A percentile compares a stretch with the other conserved stretches of the same genome.
Evolutionary conservation across 495 filamentous ascomycete genomes (phyloP).

Genomic region (Choiromyces venosus): DNA sequence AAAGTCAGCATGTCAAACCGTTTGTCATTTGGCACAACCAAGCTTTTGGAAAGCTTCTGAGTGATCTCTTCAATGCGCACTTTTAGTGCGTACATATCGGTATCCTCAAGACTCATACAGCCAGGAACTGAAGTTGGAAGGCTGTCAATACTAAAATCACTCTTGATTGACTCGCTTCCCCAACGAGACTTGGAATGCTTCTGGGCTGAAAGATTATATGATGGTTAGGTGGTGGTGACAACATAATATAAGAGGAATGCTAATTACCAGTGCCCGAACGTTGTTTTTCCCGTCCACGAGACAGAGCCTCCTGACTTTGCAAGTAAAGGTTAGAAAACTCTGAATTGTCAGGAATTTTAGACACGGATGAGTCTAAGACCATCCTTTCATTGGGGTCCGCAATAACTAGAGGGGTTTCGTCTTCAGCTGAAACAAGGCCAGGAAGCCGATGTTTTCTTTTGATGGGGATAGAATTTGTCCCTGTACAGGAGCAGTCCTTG

Average conservation of each 20-base stretch:
- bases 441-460: neutral
- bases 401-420: neutral
- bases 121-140: conserved; percentile 42
- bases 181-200: neutral
- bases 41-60: conserved; percentile 42
- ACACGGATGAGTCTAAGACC: neutral
- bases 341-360: neutral
- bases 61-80: conserved; percentile 44
- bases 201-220: neutral
- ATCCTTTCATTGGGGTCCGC: neutral
- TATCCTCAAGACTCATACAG: conserved; percentile 44
- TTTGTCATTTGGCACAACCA: conserved; percentile 42
- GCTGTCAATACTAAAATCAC: neutral
- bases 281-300: neutral
- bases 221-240: neutral
- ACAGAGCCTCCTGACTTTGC: neutral
- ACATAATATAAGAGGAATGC: neutral
- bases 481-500: neutral
- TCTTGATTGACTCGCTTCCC: neutral
- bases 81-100: conserved; percentile 43
- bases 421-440: neutral
- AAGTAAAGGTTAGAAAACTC: neutral
- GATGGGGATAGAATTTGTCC: neutral
- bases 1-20: conserved; percentile 23
- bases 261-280: neutral